A percentile compares a stretch with the other conserved stretches of the same genome.
phyloP scores from a whole-genome alignment of 139 green algal species.

The Chlorella ohadii region DNA sequence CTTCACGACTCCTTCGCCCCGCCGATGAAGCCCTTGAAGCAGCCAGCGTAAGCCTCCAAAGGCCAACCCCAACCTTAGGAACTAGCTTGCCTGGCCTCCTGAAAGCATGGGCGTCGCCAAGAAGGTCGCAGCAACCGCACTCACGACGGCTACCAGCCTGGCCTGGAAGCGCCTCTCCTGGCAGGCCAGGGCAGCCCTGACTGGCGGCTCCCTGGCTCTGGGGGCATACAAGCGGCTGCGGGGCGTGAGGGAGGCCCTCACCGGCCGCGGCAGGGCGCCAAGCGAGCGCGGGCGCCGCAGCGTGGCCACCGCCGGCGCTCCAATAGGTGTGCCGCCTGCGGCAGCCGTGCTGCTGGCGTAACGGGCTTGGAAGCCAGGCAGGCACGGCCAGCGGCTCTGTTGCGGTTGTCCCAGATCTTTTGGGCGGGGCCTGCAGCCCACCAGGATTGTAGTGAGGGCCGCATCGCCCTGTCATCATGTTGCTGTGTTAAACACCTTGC shows the following conservation, averaged over 20 bases:
- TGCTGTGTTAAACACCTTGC: too few relatives aligned
- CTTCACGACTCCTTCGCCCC: too few relatives aligned
- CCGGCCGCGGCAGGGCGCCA: background rate
- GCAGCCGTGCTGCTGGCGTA: background rate
- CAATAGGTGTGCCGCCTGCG: background rate
- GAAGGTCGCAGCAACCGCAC: background rate
- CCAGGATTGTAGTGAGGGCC: too few relatives aligned
- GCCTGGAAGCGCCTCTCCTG: constrained; percentile 16
- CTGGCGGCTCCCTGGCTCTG: background rate
- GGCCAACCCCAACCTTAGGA: too few relatives aligned
- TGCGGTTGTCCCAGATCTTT: too few relatives aligned
- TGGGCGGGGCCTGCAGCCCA: too few relatives aligned
- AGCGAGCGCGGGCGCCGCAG: background rate
- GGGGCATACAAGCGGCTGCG: background rate
- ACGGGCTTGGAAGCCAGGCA: background rate
- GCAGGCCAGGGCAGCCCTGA: constrained; percentile 11
- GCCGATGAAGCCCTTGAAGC: too few relatives aligned
- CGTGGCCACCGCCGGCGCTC: background rate
- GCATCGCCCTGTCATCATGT: too few relatives aligned
- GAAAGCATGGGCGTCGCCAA: background rate
- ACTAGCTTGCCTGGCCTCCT: too few relatives aligned
- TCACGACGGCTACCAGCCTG: background rate
- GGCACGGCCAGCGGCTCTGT: background rate
- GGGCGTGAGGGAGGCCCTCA: background rate
- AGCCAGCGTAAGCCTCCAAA: too few relatives aligned